phyloP scores from a whole-genome alignment of 441 rosid species.

The Francoa sonchifolia region DNA sequence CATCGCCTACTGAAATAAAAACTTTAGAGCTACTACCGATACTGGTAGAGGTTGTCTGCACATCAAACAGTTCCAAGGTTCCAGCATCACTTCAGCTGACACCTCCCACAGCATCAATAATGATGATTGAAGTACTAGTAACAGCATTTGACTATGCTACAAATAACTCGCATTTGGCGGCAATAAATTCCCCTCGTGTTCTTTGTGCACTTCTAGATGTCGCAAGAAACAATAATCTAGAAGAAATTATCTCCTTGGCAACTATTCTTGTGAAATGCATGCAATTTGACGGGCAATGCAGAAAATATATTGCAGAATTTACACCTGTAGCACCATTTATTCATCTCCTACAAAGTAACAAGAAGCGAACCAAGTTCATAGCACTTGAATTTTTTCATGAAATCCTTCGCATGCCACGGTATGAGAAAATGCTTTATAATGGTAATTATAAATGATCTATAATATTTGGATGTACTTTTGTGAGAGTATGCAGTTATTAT shows the following conservation, averaged over 20 bases:
- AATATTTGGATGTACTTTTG: too few species aligned
- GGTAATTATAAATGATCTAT: too few species aligned
- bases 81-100: conserved; percentile 37
- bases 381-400: conserved; percentile 78
- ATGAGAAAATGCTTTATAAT: too few species aligned
- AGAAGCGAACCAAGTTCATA: conserved; percentile 33
- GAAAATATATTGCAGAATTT: conserved; percentile 39
- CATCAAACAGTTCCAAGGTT: conserved; percentile 26
- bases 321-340: conserved; percentile 57
- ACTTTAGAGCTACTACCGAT: conserved; percentile 73
- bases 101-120: conserved; percentile 75
- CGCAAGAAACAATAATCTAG: conserved; percentile 36
- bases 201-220: conserved; percentile 60
- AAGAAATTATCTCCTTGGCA: conserved; percentile 57
- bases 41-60: conserved; percentile 61
- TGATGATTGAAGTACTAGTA: conserved; percentile 78
- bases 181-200: conserved; percentile 57
- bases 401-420: conserved; percentile 68
- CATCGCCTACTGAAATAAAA: conserved; percentile 76
- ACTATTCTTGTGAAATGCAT: conserved; percentile 75
- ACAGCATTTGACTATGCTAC: conserved; percentile 77
- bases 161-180: conserved; percentile 56
- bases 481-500: too few species aligned
- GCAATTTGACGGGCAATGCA: conserved; percentile 77
- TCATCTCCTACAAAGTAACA: conserved; percentile 41